These are phyloP conservation scores for Solioccasus polychromus DNA, from an alignment of 768 basidiomycete species.

Conservation along the genomic window DNA sequence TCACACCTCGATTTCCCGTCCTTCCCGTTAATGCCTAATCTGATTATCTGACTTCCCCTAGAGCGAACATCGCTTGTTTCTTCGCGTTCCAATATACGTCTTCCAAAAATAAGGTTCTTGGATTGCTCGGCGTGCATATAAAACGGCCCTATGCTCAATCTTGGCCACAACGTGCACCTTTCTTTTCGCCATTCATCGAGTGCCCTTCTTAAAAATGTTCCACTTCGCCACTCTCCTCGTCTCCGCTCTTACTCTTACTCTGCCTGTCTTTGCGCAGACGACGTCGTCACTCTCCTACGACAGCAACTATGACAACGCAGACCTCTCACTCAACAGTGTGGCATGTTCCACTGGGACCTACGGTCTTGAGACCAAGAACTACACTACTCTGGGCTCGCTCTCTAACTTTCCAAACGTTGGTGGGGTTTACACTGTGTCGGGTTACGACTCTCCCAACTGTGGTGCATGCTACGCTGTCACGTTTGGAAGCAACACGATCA, in stretches of 20 bases:
- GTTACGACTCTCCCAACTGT: slow-evolving; percentile 24
- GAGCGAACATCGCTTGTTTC: too few relatives aligned
- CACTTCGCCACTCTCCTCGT: slow-evolving; percentile 15
- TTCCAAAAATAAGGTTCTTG: too few relatives aligned
- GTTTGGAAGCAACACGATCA: slow-evolving; percentile 36
- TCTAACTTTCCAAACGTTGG: slow-evolving; percentile 38
- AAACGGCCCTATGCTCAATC: slow-evolving; percentile 4
- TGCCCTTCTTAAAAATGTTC: slow-evolving; percentile 24
- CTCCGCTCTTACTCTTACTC: slow-evolving; percentile 13
- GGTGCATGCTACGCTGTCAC: slow-evolving; percentile 32
- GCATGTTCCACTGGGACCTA: slow-evolving; percentile 39
- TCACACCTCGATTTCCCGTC: too few relatives aligned
- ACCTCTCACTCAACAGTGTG: slow-evolving; percentile 27
- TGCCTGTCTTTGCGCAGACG: slow-evolving; percentile 21
- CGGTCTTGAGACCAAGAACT: slow-evolving; percentile 34
- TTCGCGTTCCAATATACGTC: too few relatives aligned
- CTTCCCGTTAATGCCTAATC: too few relatives aligned
- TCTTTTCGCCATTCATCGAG: background rate
- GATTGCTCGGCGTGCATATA: slow-evolving; percentile 18
- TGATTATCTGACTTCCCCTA: too few relatives aligned
- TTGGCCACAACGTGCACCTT: background rate
- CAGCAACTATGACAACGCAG: slow-evolving; percentile 31
- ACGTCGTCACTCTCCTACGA: slow-evolving; percentile 36
- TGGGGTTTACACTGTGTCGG: slow-evolving; percentile 22
- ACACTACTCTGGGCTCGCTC: slow-evolving; percentile 37